Evolutionary conservation across 1,284 basidiomycete species (phyloP), one percentile per base, ranked within the genome.

Genomic region (Ustilago cynodontis): DNA sequence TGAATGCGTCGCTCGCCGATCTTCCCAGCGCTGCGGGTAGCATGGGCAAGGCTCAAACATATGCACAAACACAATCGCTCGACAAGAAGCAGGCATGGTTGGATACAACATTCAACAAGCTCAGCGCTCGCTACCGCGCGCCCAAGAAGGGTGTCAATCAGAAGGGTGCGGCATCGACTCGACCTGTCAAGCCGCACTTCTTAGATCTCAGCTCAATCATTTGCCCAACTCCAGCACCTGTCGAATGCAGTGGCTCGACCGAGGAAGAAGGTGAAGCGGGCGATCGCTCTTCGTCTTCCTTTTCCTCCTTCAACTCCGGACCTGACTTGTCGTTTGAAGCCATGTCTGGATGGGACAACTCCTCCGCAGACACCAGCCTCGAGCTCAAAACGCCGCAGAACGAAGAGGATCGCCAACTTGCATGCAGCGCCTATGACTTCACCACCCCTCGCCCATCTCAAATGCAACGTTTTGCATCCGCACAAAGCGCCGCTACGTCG

Each of bases 131-230:
- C 18, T 68, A 74, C 39, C 51, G 75, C n/a, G 51, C 60, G 16
- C 49, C 56, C 16, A 70, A 70, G 45, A 68, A 68, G 35, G 52
- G 59, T 9, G 60, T 52, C 13, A 43, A 24, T 8, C 29, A 28
- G 22, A 61, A 62, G 24, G 58, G 37, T 26, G 35, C 50, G 7
- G 39, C 62, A 22, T 8, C 59, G 7, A 28, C 35, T 20, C 51
- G 49, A n/a, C 35, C 56, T 8, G 35, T 24, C 39, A 78, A 78
- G 26, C 76, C 76, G 13, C 76, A 78, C 58, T 78, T 78, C 37
- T 61, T 78, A 51, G 76, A 78, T 33, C 58, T 78, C 13, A 78
- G 76, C 71, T 60, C 61, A 29, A 60, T 74, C 67, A 74, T 78
- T 45, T 74, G 60, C 43, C 76, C 76, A 0, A 56, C 59, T 6